These are phyloP conservation scores for Arctostaphylos glauca DNA, from an alignment of 148 eudicot species.

Conservation along the genomic window DNA sequence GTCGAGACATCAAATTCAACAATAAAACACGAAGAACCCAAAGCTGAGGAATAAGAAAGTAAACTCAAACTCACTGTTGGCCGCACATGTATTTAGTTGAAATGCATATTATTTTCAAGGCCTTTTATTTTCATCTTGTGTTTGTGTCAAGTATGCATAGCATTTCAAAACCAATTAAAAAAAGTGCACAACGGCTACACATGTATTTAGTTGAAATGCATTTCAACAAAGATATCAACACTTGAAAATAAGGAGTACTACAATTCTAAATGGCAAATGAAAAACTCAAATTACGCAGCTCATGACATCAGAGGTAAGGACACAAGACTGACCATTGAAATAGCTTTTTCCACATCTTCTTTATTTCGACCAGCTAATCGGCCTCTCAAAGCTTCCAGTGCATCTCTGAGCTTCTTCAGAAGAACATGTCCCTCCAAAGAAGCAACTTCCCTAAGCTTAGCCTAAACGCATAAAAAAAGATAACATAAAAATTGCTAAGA, in stretches of 20 bases:
- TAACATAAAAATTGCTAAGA: background rate
- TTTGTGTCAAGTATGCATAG: background rate
- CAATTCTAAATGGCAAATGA: background rate
- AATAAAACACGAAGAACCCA: background rate
- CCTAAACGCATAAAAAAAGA: conserved; percentile 40
- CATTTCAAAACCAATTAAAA: background rate
- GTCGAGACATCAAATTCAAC: background rate
- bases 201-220: background rate
- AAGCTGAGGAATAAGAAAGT: background rate
- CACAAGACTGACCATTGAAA: conserved; percentile 67
- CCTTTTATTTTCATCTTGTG: background rate
- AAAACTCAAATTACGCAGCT: background rate
- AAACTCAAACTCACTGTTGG: background rate
- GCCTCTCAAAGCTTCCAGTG: conserved; percentile 77
- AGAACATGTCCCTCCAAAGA: conserved; percentile 98
- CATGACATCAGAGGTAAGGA: background rate
- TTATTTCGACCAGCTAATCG: conserved; percentile 77
- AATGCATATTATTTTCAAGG: too few relatives aligned
- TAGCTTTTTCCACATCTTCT: conserved; percentile 94
- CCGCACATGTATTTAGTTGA: background rate
- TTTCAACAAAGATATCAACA: background rate
- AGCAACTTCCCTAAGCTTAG: conserved; percentile 74
- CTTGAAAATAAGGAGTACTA: background rate
- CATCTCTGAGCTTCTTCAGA: conserved; percentile 94
- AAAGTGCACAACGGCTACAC: background rate